Evolutionary conservation across 2,329 filamentous ascomycete species (phyloP).

Genomic region (Diplodia scrobiculata): DNA sequence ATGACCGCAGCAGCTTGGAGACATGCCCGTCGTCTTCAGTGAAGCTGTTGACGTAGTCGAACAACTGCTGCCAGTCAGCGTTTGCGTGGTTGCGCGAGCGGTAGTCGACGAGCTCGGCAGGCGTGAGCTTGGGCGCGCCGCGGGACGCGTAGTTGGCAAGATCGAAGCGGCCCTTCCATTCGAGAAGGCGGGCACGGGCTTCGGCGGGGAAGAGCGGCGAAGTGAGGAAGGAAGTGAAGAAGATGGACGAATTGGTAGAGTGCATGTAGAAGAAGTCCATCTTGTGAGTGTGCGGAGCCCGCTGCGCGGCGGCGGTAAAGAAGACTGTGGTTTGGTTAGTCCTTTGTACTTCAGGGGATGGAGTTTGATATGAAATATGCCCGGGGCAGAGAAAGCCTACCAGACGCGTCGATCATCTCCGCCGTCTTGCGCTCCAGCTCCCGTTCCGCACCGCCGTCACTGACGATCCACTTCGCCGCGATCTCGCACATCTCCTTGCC

Average conservation of each 20-base stretch:
- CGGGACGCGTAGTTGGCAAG: conserved; percentile 73
- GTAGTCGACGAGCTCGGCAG: neutral
- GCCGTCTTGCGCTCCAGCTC: conserved; percentile 61
- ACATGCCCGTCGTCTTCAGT: conserved; percentile 76
- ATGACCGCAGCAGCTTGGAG: conserved; percentile 71
- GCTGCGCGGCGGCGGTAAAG: conserved; percentile 64
- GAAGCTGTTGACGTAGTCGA: conserved; percentile 50
- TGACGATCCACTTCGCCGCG: conserved; percentile 57
- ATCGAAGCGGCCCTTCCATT: conserved; percentile 79
- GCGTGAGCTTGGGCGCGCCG: conserved; percentile 63
- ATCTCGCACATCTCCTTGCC: conserved; percentile 64
- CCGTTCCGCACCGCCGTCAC: conserved; percentile 49
- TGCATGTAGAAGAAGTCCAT: conserved; percentile 87
- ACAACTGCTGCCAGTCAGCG: conserved; percentile 48
- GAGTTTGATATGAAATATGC: no score
- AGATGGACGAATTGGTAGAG: conserved; percentile 74
- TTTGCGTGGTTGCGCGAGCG: conserved; percentile 33
- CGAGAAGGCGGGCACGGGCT: conserved; percentile 69
- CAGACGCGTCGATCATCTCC: conserved; percentile 70
- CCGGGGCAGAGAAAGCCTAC: conserved; percentile 40
- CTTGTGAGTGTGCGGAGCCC: conserved; percentile 65
- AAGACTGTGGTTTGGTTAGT: conserved; percentile 46
- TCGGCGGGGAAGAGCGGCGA: conserved; percentile 62
- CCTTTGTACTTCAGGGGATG: neutral
- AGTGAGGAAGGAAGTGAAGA: conserved; percentile 63